Percentiles rank a stretch among this genome's conserved stretches.
phyloP scores from a whole-genome alignment of 495 filamentous ascomycete species.

The Platismatia glauca region DNA sequence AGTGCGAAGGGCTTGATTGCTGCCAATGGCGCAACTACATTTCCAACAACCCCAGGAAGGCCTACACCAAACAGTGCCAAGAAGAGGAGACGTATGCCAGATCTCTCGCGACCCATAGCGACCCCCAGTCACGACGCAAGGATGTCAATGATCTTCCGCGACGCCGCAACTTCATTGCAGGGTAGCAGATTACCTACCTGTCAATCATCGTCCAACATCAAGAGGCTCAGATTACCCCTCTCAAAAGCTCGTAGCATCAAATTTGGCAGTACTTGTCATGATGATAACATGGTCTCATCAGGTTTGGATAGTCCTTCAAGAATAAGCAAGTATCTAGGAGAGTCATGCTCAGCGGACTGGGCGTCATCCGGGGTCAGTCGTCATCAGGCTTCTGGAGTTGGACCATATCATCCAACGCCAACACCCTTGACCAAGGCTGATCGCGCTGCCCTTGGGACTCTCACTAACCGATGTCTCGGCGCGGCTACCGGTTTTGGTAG shows the following conservation, averaged over 20 bases:
- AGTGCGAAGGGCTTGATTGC: slow-evolving; percentile 8
- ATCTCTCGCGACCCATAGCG: slow-evolving; percentile 18
- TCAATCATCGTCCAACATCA: slow-evolving; percentile 14
- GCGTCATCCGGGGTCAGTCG: not conserved
- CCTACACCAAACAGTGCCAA: slow-evolving; percentile 19
- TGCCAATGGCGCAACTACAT: slow-evolving; percentile 5
- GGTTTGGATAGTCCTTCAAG: not conserved
- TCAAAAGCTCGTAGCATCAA: slow-evolving; percentile 13
- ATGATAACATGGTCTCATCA: not conserved
- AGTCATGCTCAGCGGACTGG: not conserved
- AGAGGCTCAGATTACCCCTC: slow-evolving; percentile 16
- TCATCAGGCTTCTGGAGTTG: not conserved
- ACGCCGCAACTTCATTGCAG: slow-evolving; percentile 16
- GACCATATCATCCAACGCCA: not conserved
- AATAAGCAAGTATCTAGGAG: not conserved
- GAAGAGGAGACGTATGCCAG: slow-evolving; percentile 16
- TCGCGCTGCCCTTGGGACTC: not conserved
- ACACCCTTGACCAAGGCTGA: not conserved
- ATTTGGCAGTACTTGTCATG: slow-evolving; percentile 7
- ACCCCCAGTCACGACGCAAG: slow-evolving; percentile 16
- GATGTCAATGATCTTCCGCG: slow-evolving; percentile 22
- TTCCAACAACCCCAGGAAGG: slow-evolving; percentile 2
- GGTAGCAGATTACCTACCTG: not conserved
- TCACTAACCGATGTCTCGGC: not conserved
- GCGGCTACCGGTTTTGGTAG: not conserved